Conservation (phyloP, 129 eudicot genomes). For the Flaveria trinervia region DNA sequence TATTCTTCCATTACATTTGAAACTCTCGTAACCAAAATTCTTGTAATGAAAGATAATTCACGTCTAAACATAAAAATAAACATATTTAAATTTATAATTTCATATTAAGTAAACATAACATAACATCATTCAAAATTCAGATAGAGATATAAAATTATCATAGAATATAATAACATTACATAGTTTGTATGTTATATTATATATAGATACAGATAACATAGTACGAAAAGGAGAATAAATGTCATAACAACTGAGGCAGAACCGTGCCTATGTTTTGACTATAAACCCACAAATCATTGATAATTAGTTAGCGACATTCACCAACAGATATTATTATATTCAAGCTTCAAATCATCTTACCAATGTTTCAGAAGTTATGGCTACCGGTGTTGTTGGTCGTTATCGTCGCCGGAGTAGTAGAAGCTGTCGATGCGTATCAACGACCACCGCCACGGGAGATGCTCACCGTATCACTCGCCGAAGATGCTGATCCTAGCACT, state of each 20-base stretch:
- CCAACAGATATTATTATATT: neutral
- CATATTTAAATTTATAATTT: too few relatives aligned
- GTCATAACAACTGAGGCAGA: neutral
- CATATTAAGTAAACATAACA: too few relatives aligned
- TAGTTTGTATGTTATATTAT: neutral
- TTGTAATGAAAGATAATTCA: too few relatives aligned
- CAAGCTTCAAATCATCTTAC: neutral
- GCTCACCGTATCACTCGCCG: constrained; percentile 24
- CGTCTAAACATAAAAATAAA: too few relatives aligned
- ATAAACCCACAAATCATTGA: neutral
- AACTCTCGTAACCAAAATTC: too few relatives aligned
- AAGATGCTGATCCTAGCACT: constrained; percentile 34
- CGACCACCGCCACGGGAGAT: constrained; percentile 45
- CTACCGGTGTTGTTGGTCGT: constrained; percentile 14
- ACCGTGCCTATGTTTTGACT: neutral
- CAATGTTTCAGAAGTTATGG: constrained; percentile 8
- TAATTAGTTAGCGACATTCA: neutral
- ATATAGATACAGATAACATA: neutral
- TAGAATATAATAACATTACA: neutral
- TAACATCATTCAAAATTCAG: neutral
- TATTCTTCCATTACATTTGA: too few relatives aligned
- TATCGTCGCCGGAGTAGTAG: constrained; percentile 22
- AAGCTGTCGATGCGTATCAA: constrained; percentile 23
- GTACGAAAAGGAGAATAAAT: neutral
- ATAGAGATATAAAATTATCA: neutral